These are phyloP conservation scores for Colletotrichum cuscutae DNA, from an alignment of 2,329 filamentous ascomycete species.

Conservation along the genomic window DNA sequence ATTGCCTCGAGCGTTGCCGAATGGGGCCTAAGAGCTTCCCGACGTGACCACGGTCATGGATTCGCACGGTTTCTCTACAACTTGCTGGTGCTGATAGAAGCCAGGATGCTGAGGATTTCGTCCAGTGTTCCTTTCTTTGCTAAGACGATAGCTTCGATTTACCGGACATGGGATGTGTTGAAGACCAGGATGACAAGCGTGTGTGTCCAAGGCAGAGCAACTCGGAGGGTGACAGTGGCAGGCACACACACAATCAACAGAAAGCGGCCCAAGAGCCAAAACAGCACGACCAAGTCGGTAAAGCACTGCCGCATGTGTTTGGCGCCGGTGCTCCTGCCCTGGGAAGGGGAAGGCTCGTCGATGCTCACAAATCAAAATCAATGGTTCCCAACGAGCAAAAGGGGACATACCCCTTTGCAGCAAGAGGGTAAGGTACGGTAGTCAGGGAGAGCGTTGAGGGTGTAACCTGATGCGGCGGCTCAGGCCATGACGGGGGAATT, in stretches of 20 bases:
- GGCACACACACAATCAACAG: neutral
- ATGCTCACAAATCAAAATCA: slow-evolving; percentile 6
- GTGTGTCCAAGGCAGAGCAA: neutral
- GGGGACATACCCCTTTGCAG: slow-evolving; percentile 7
- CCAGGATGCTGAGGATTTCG: neutral
- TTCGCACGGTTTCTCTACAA: too few relatives aligned
- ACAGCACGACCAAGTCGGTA: slow-evolving; percentile 8
- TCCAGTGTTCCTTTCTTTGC: neutral
- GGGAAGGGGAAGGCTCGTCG: neutral
- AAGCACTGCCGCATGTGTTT: slow-evolving; percentile 19
- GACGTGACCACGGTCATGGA: neutral
- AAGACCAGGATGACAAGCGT: slow-evolving; percentile 1
- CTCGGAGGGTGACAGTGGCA: neutral
- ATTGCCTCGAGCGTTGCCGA: slow-evolving; percentile 4
- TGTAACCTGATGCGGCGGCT: slow-evolving; percentile 24
- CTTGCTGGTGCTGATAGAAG: neutral
- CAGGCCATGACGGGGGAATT: neutral
- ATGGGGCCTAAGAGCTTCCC: neutral
- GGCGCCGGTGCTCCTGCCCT: neutral
- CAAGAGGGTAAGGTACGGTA: neutral
- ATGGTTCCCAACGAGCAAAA: slow-evolving; percentile 20
- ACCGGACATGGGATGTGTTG: neutral
- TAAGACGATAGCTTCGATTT: neutral
- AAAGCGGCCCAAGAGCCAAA: neutral
- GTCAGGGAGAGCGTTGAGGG: neutral